Evolutionary conservation across 2,329 filamentous ascomycete species (phyloP), one percentile per base, ranked within the genome.

Genomic region (Apiospora sp.): DNA sequence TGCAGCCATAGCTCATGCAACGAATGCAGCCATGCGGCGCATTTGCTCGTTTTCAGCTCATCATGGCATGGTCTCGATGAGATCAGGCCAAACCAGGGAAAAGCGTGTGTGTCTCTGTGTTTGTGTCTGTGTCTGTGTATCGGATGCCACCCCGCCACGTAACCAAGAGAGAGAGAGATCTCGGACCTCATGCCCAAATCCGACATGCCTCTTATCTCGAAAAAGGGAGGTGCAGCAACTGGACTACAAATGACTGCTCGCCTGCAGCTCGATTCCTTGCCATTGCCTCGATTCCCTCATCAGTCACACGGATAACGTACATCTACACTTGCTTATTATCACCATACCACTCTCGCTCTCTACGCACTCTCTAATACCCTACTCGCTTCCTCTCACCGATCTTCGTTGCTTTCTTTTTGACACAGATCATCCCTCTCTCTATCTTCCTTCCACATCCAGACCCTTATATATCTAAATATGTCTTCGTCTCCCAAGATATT

Each of bases 401-500:
- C 54, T n/a, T 8, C 30, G 22, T 61, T 61, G 54, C 54, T 61
- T 61, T 61, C 37, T 37, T 24, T 16, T 24, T 6, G 37, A 41
- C 8, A 27, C 14, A 34, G 51, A 58, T 58, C 51, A 34, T 27
- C 13, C 44, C 22, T 48, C 46, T n/a, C 19, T 22, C 19, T 48
- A 14, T 19, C 14, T 27, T 19, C 24, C 51, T 58, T 34, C 51
- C 51, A 7, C 19, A 61, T 30, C 13, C 46, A 49, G 46, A 34
- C 27, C 37, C 54, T 27, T 6, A 16, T 30, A 30, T 30, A 64
- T 34, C 13, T 22, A 16, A 41, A 14, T 10, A 43, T 41, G 34
- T 67, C 27, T 13, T 58, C 30, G 37, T 67, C 64, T 24, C 64
- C 43, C 37, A 43, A 43, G 37, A 75, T 75, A 19, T 72, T 76